Conservation (phyloP, 1,284 basidiomycete species). For the Microbotryum violaceum region DNA sequence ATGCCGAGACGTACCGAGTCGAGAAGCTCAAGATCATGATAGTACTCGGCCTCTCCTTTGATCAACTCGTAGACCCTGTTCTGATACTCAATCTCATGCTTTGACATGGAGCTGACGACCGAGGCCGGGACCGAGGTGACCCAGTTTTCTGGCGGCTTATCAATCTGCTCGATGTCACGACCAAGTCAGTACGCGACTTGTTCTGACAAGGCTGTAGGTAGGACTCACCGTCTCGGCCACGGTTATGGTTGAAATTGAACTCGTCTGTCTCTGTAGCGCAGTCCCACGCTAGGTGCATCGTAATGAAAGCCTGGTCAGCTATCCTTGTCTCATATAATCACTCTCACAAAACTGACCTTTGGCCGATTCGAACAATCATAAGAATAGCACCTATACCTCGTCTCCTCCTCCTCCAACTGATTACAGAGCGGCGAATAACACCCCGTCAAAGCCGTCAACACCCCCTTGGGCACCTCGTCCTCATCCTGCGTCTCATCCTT, state of each 20-base stretch:
- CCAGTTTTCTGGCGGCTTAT: conserved; percentile 59
- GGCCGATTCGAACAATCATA: conserved; percentile 64
- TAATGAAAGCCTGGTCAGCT: conserved; percentile 3
- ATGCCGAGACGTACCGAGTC: conserved; percentile 50
- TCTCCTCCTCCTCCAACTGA: conserved; percentile 46
- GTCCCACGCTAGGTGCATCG: conserved; percentile 21
- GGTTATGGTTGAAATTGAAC: conserved; percentile 3
- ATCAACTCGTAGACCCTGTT: conserved; percentile 87
- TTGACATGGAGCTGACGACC: conserved; percentile 59
- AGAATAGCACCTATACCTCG: conserved; percentile 35
- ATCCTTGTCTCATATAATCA: neutral
- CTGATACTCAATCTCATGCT: conserved; percentile 75
- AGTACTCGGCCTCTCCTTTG: conserved; percentile 80
- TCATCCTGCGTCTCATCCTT: neutral
- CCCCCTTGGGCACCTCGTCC: conserved; percentile 75
- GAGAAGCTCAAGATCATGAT: conserved; percentile 77
- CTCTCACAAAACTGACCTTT: conserved; percentile 12
- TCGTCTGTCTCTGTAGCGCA: neutral
- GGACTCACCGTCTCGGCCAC: neutral
- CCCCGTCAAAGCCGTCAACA: conserved; percentile 56
- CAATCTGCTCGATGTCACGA: conserved; percentile 41
- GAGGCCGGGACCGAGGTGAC: conserved; percentile 59
- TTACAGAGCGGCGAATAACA: conserved; percentile 64
- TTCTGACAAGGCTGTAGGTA: neutral
- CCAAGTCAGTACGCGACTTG: neutral